Evolutionary conservation across 2,329 filamentous ascomycete genomes (phyloP).

Genomic region (Alternaria burnsii): DNA sequence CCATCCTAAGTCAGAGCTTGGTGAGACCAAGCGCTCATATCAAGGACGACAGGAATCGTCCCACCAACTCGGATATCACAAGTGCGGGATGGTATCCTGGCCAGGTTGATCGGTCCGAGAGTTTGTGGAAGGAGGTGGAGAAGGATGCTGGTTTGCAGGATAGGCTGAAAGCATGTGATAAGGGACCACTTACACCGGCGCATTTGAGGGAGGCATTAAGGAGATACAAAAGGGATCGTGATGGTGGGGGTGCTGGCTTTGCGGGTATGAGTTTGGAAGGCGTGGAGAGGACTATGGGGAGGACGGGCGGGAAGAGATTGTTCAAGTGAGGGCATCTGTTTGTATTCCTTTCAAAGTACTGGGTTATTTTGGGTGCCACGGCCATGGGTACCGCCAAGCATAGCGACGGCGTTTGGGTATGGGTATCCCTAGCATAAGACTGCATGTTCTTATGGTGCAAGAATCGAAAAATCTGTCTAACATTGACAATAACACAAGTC

Average conservation of each 20-base stretch:
- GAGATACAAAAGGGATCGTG: conserved; percentile 69
- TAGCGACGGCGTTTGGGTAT: conserved; percentile 24
- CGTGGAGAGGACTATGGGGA: conserved; percentile 54
- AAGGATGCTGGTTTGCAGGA: conserved; percentile 37
- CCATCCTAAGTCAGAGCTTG: conserved; percentile 38
- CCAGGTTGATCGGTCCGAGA: conserved; percentile 32
- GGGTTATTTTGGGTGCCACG: background rate
- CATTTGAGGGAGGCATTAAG: conserved; percentile 77
- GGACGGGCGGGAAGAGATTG: conserved; percentile 56
- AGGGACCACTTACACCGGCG: conserved; percentile 73
- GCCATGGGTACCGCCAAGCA: background rate
- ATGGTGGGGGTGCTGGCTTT: conserved; percentile 67
- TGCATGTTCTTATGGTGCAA: background rate
- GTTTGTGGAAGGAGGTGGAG: conserved; percentile 40
- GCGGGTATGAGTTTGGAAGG: conserved; percentile 60
- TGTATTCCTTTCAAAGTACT: background rate
- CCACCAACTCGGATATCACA: conserved; percentile 40
- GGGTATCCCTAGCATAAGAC: background rate
- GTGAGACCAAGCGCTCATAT: conserved; percentile 43
- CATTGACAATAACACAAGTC: background rate
- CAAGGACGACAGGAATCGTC: conserved; percentile 37
- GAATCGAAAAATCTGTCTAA: background rate
- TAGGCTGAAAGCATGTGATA: conserved; percentile 46
- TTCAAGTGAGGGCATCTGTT: conserved; percentile 48
- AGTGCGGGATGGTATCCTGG: conserved; percentile 35